Base-by-base conservation (phyloP, 2,329 filamentous ascomycete species). In the Cadophora sp. region DNA sequence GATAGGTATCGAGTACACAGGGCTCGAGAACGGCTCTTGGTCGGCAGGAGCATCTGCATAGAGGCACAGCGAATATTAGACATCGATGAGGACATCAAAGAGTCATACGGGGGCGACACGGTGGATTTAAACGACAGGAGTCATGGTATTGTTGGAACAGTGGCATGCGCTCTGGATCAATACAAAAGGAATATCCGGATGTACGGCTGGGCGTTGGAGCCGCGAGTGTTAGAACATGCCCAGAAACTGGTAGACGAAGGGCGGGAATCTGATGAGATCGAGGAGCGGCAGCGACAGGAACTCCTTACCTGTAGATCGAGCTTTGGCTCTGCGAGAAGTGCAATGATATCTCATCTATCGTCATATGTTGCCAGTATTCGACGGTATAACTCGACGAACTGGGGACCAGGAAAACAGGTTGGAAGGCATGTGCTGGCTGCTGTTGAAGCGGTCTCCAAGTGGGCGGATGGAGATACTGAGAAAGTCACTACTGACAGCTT, bases 51-150 rank as follows among this genome's bases (percentile, higher is more conserved):
- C 11, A 30, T 30, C 36, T 39, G 13, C 13, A 20, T 22, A 20
- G 53, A 33, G 20, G 53, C 53, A 58, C 18, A 58, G 4, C 30
- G 18, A 18, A 58, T 58, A 20, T 33, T 58, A 30, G 53, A 58
- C n/a, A 58, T 58, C 22, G 53, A 58, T 18, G 53, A 58, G 20
- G 53, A 58, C 13, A 30, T 39, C 8, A 39, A 41, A 24, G 33
- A 58, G 9, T 39, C 18, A 16, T 58, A 58, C n/a, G 53, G 33
- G 13, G n/a, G 20, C 20, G 53, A 58, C 5, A 58, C 18, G 7
- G 53, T 22, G 20, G 9, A 41, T 41, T 18, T 22, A 14, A 18
- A 22, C 11, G 14, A 8, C 18, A 30, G 20, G n/a, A 18, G 2
- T 3, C 6, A 20, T 0, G 20, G 27, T 22, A 16, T 20, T 13